phyloP scores from a whole-genome alignment of 1,284 basidiomycete species.

The Tremellales sp. region DNA sequence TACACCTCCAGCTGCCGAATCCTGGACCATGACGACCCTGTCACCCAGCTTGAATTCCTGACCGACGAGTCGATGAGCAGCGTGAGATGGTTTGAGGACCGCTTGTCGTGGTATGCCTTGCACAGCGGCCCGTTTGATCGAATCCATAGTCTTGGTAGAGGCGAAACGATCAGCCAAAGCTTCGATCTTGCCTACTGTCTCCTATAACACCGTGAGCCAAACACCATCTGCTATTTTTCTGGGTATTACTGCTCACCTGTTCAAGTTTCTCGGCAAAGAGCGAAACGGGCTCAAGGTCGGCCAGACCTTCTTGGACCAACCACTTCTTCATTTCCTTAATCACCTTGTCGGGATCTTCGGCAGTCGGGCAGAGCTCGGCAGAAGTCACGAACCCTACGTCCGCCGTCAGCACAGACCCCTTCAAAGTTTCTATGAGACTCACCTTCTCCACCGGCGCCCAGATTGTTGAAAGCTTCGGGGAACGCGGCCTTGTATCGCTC shows the following conservation, averaged over 20 bases:
- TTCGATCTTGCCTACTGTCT: constrained; percentile 74
- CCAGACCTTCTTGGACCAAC: constrained; percentile 80
- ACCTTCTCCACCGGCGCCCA: constrained; percentile 70
- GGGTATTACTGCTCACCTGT: constrained; percentile 56
- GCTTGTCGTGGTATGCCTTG: constrained; percentile 91
- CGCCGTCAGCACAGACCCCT: constrained; percentile 9
- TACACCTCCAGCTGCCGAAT: constrained; percentile 76
- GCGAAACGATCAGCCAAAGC: constrained; percentile 65
- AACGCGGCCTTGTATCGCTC: constrained; percentile 75
- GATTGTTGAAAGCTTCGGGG: constrained; percentile 70
- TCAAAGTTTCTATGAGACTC: constrained; percentile 23
- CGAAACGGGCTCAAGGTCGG: constrained; percentile 87
- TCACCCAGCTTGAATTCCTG: constrained; percentile 93
- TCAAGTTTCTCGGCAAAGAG: constrained; percentile 87
- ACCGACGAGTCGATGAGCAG: constrained; percentile 81
- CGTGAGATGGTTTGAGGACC: constrained; percentile 87
- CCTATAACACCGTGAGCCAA: too few relatives aligned
- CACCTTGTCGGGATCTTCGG: constrained; percentile 62
- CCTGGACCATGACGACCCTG: constrained; percentile 91
- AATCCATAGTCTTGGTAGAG: constrained; percentile 56
- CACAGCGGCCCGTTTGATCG: constrained; percentile 83
- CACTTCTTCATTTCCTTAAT: constrained; percentile 77
- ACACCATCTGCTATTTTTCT: neutral
- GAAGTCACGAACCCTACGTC: constrained; percentile 64
- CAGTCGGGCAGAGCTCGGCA: constrained; percentile 64